Conservation (phyloP, 768 basidiomycete species). For the Mrakia frigida region DNA sequence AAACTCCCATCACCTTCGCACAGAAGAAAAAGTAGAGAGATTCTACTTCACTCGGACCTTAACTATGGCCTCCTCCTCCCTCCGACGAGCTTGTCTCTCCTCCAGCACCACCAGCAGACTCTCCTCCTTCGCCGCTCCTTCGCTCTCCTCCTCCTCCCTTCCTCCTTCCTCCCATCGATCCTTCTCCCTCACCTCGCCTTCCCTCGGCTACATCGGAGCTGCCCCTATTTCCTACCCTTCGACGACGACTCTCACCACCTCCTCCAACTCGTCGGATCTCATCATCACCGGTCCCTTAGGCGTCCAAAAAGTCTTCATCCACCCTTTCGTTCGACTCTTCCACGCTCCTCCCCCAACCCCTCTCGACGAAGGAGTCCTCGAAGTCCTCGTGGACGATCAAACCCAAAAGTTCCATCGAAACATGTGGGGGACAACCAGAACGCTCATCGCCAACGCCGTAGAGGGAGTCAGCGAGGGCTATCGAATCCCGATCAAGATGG, state of each 20-base stretch:
- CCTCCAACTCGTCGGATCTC: slow-evolving; percentile 45
- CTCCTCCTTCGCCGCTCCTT: neutral
- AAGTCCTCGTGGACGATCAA: slow-evolving; percentile 49
- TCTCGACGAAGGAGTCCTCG: slow-evolving; percentile 27
- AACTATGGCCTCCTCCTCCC: neutral
- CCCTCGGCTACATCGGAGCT: slow-evolving; percentile 51
- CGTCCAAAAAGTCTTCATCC: slow-evolving; percentile 50
- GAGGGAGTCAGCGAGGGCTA: slow-evolving; percentile 85
- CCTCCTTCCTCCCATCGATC: neutral
- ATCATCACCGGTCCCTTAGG: slow-evolving; percentile 60
- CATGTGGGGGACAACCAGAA: slow-evolving; percentile 93
- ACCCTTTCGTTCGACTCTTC: slow-evolving; percentile 48
- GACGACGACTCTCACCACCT: slow-evolving; percentile 48
- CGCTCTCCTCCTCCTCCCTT: neutral
- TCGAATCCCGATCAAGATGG: slow-evolving; percentile 73
- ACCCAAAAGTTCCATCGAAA: slow-evolving; percentile 69
- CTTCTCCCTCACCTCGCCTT: slow-evolving; percentile 36
- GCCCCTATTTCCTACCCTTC: slow-evolving; percentile 54
- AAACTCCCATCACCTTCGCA: neutral
- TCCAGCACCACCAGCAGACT: neutral
- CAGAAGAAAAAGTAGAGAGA: neutral
- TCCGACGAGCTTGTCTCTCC: neutral
- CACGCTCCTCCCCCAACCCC: slow-evolving; percentile 32
- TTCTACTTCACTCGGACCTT: neutral
- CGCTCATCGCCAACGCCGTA: slow-evolving; percentile 83